Conservation (phyloP, 1,139 yeast genomes). For the Magnusiomyces clavatus region DNA sequence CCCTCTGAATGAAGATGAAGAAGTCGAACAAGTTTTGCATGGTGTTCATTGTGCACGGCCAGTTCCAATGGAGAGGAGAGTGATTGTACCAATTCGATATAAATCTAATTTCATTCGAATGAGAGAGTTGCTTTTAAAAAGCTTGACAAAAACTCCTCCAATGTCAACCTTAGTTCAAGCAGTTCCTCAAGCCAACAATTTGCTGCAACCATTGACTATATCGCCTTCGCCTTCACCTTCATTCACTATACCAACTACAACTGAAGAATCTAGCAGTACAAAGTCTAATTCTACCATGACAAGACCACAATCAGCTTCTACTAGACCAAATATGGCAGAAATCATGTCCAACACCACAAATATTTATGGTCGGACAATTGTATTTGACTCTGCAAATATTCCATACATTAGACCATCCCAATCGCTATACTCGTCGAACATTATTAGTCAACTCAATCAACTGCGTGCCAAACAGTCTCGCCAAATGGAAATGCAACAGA, state of each 20-base stretch:
- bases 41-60: constrained; percentile 77
- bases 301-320: constrained; percentile 5
- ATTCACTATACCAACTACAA: background rate
- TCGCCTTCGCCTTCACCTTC: background rate
- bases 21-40: constrained; percentile 83
- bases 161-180: constrained; percentile 7
- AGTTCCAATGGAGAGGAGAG: constrained; percentile 72
- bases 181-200: background rate
- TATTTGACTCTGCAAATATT: constrained; percentile 26
- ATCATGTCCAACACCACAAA: constrained; percentile 31
- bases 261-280: constrained; percentile 13
- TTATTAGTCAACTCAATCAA: constrained; percentile 19
- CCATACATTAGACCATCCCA: constrained; percentile 30
- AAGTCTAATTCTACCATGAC: constrained; percentile 21
- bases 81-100: constrained; percentile 59
- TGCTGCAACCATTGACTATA: constrained; percentile 1
- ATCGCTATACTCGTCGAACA: constrained; percentile 20
- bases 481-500: constrained; percentile 11
- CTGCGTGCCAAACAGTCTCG: constrained; percentile 14
- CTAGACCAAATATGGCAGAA: constrained; percentile 18
- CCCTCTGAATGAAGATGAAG: constrained; percentile 68
- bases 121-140: constrained; percentile 44
- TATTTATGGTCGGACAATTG: constrained; percentile 30
- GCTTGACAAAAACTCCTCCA: constrained; percentile 23
- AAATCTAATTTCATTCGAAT: constrained; percentile 70